Evolutionary conservation across 768 basidiomycete genomes (phyloP).

Genomic region (Cantharellus anzutake): DNA sequence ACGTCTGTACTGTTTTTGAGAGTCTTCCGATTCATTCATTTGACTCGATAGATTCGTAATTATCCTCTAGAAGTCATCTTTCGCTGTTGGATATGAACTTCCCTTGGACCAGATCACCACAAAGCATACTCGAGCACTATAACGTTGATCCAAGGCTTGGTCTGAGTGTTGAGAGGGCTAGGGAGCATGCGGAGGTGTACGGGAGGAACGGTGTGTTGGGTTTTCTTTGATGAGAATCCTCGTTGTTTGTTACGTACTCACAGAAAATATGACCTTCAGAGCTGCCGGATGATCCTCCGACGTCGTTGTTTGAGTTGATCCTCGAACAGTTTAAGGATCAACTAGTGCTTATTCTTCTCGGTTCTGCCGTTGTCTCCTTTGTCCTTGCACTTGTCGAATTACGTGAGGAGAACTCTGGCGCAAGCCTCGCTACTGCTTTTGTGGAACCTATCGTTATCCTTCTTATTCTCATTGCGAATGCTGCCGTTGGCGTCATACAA

Average conservation of each 20-base stretch:
- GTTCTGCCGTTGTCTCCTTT: conserved; percentile 85
- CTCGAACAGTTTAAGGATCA: conserved; percentile 99
- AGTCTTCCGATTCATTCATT: too few relatives aligned
- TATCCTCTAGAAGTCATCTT: too few relatives aligned
- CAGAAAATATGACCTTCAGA: conserved; percentile 27
- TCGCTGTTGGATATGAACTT: conserved; percentile 28
- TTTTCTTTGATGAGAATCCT: neutral
- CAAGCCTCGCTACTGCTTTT: conserved; percentile 61
- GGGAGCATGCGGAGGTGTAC: conserved; percentile 56
- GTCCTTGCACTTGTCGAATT: conserved; percentile 79
- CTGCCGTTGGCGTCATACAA: conserved; percentile 93
- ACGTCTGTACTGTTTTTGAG: too few relatives aligned
- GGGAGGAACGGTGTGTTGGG: conserved; percentile 58
- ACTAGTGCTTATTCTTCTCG: conserved; percentile 89
- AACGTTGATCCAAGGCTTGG: conserved; percentile 42
- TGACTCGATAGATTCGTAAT: too few relatives aligned
- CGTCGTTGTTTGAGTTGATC: conserved; percentile 84
- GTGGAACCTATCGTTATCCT: conserved; percentile 93
- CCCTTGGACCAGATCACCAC: conserved; percentile 60
- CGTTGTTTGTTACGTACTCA: neutral
- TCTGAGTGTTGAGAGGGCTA: conserved; percentile 44
- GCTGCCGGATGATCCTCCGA: conserved; percentile 79
- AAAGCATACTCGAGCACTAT: conserved; percentile 56
- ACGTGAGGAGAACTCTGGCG: conserved; percentile 26
- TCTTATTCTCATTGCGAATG: conserved; percentile 89